These are phyloP conservation scores for Hymenoscyphus salicellus DNA, from an alignment of 2,329 filamentous ascomycete genomes.

Conservation along the genomic window DNA sequence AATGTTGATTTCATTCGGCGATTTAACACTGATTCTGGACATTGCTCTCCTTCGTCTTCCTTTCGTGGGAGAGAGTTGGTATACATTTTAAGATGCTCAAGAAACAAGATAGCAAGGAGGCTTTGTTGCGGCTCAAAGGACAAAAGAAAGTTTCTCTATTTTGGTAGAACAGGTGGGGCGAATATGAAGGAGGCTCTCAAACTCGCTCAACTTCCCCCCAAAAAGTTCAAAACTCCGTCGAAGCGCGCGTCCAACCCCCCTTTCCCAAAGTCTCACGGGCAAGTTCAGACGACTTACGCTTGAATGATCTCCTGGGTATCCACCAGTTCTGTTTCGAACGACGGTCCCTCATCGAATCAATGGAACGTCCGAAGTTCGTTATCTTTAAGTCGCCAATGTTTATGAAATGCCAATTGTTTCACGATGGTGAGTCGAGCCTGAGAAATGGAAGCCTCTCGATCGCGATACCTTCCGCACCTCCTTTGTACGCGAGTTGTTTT, in stretches of 20 bases:
- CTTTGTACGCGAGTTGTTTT: neutral
- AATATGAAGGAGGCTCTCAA: too few species aligned
- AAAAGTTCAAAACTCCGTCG: neutral
- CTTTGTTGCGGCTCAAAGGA: too few species aligned
- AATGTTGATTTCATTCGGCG: neutral
- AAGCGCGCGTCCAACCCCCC: neutral
- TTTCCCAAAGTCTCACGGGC: neutral
- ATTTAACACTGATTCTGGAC: neutral
- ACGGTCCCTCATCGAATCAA: too few species aligned
- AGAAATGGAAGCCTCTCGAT: neutral
- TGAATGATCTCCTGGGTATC: neutral
- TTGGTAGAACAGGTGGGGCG: too few species aligned
- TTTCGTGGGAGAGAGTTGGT: too few species aligned
- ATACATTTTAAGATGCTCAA: too few species aligned
- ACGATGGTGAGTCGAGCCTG: neutral
- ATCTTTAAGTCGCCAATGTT: neutral
- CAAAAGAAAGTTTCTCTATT: too few species aligned
- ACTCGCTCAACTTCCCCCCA: too few species aligned
- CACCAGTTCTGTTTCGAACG: neutral
- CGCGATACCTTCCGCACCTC: neutral
- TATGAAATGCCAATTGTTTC: constrained; percentile 1
- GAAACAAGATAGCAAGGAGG: too few species aligned
- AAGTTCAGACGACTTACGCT: constrained; percentile 4
- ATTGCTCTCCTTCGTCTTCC: neutral
- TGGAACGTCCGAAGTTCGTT: neutral